Percentiles rank a stretch among this genome's conserved stretches.
These are phyloP conservation scores for Lasiosphaeria hispida DNA, from an alignment of 495 filamentous ascomycete genomes.

Conservation along the genomic window DNA sequence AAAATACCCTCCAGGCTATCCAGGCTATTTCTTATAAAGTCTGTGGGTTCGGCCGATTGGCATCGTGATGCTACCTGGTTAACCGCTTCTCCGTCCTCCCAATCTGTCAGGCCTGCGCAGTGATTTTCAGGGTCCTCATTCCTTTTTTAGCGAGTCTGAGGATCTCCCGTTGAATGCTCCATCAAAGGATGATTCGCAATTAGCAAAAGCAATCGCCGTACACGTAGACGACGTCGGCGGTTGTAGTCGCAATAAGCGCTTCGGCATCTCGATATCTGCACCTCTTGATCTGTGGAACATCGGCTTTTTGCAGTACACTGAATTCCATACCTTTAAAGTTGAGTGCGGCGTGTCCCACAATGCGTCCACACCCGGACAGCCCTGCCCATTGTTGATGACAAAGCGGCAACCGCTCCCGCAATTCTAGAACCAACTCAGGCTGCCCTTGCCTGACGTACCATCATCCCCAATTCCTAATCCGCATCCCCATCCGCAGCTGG, in stretches of 20 bases:
- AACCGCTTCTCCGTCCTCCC: not conserved
- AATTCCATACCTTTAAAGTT: too few species aligned
- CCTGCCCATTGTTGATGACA: constrained; percentile 7
- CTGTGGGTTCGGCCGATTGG: not conserved
- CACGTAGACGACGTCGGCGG: not conserved
- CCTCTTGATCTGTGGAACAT: too few species aligned
- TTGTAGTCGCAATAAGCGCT: not conserved
- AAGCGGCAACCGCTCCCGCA: not conserved
- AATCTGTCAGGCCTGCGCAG: not conserved
- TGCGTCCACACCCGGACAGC: too few species aligned
- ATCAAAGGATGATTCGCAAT: not conserved
- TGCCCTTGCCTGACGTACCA: too few species aligned
- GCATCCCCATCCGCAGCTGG: too few species aligned
- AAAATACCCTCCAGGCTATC: too few species aligned
- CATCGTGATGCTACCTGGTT: not conserved
- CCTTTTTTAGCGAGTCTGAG: not conserved
- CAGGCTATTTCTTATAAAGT: not conserved
- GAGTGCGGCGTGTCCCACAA: too few species aligned
- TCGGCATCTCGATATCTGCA: too few species aligned
- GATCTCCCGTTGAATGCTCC: not conserved
- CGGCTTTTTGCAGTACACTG: too few species aligned
- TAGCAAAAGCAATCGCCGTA: not conserved
- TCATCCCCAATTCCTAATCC: too few species aligned
- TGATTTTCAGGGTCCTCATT: not conserved
- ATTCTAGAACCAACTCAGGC: not conserved